Evolutionary conservation across 139 green algal species (phyloP), one percentile per base, ranked within the genome.

Genomic region (Zygnema cylindricum): DNA sequence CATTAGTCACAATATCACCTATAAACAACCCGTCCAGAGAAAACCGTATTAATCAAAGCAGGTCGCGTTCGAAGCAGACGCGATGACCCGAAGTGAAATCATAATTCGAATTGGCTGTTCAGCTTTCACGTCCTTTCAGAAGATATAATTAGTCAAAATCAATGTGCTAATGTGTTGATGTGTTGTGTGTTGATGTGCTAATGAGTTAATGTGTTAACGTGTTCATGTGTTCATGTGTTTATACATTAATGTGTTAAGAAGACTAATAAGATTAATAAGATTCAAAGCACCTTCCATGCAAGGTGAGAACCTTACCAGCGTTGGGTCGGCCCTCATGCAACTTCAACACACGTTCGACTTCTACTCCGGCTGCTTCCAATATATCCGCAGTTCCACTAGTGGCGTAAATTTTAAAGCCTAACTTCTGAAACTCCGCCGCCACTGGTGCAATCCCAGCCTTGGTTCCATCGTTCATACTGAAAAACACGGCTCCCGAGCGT

Each of bases 271-370:
- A n/a, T n/a, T n/a, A n/a, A n/a, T n/a, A n/a, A n/a, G n/a, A n/a
- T n/a, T n/a, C n/a, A n/a, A n/a, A n/a, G n/a, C n/a, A n/a, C n/a
- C n/a, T n/a, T n/a, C n/a, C n/a, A n/a, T 7, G 16, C 49, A 63
- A 63, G 16, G 7, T 7, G 49, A 16, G 16, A 63, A 16, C 49
- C 7, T 63, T n/a, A 87, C 85, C 79, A 16, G 83, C 93, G 88
- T 98, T 96, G 84, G 97, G 97, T 25, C 98, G 92, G 0, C 98
- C 98, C 91, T 99, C 98, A 88, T 98, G 96, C 86, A 99, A 96
- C 94, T 99, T 99, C 69, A 98, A 95, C 87, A 99, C 95, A 21
- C 93, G 83, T 43, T 92, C 89, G 21, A 93, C 82, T 0, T 38
- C 30, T 1, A 97, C 76, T 36, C 95, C 95, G 1, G 30, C 90